Evolutionary conservation across 192 early-diverging fungal genomes (phyloP), one percentile per base, ranked within the genome.

Genomic region (Diversispora epigaea): DNA sequence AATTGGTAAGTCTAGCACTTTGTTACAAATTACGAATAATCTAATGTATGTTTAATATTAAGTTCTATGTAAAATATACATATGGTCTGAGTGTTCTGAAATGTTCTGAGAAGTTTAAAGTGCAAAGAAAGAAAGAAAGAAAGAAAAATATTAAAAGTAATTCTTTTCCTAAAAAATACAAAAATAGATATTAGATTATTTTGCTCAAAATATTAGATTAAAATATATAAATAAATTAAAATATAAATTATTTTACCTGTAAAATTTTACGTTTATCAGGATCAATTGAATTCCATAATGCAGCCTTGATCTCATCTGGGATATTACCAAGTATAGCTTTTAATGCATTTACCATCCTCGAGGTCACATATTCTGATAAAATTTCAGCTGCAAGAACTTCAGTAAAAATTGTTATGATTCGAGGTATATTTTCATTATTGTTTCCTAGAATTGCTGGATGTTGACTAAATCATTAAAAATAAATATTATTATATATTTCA

Each of bases 361-460:
- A 72, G 25, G 79, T 77, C 68, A 86, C 74, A 2, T 79, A 77
- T 43, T 80, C 77, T 8, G 80, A 77, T 17, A 89, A 76, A 25
- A 89, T 82, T 47, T 76, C 79, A 1, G 87, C 79, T 11, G 88
- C 84, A 58, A 93, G 80, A 12, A 83, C 89, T 69, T 90, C 84
- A n/a, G 84, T 84, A 72, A 91, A 86, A 8, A 90, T 84, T 47
- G 79, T 85, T 7, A 86, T 84, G 71, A 93, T 73, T 32, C 84
- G 79, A 32, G 87, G 82, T 76, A 93, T 77, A 76, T 90, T 89
- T n/a, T 76, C 76, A 68, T 88, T 86, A 75, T 87, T 85, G 50
- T 81, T 73, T 40, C 89, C 89, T 3, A 92, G 69, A 46, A 93
- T 81, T 6, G 82, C 76, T 6, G 89, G 89, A 74, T 93, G 83